Conservation (phyloP, 106 monocot genomes). For the Apostasia ramifera region DNA sequence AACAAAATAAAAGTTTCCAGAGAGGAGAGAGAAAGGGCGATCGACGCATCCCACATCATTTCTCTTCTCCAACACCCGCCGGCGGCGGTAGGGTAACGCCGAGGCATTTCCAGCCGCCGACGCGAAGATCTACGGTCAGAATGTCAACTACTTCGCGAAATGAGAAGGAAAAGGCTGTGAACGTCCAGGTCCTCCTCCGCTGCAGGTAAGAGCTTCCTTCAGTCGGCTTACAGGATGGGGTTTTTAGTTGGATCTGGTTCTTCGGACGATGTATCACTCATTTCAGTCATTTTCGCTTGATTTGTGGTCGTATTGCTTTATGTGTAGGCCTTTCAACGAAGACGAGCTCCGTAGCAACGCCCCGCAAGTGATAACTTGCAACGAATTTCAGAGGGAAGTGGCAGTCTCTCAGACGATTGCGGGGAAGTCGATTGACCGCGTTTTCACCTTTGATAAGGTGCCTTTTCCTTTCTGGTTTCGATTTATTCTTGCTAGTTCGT, state of each 20-base stretch:
- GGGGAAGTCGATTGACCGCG: slow-evolving; percentile 80
- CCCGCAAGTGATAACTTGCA: slow-evolving; percentile 92
- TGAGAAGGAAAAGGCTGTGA: slow-evolving; percentile 90
- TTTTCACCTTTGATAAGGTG: slow-evolving; percentile 99
- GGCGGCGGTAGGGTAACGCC: background rate
- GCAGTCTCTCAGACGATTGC: slow-evolving; percentile 77
- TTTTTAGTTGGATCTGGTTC: slow-evolving; percentile 3
- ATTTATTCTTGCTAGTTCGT: background rate
- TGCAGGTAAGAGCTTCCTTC: slow-evolving; percentile 56
- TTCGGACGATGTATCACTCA: background rate
- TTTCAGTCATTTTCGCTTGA: background rate
- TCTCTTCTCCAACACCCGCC: too few species aligned
- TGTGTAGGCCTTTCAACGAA: slow-evolving; percentile 72
- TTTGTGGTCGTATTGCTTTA: background rate
- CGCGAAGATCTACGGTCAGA: background rate
- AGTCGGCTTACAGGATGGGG: slow-evolving; percentile 12
- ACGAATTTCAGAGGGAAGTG: slow-evolving; percentile 85
- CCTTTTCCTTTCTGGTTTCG: background rate
- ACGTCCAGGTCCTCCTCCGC: slow-evolving; percentile 96
- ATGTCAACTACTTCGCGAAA: slow-evolving; percentile 34
- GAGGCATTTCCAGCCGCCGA: background rate
- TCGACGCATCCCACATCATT: too few species aligned
- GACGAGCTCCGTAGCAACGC: slow-evolving; percentile 85
- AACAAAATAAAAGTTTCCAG: too few species aligned
- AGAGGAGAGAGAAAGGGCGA: too few species aligned